These are phyloP conservation scores for Tardiomyces digboiensis DNA, from an alignment of 1,139 yeast species.

Conservation along the genomic window DNA sequence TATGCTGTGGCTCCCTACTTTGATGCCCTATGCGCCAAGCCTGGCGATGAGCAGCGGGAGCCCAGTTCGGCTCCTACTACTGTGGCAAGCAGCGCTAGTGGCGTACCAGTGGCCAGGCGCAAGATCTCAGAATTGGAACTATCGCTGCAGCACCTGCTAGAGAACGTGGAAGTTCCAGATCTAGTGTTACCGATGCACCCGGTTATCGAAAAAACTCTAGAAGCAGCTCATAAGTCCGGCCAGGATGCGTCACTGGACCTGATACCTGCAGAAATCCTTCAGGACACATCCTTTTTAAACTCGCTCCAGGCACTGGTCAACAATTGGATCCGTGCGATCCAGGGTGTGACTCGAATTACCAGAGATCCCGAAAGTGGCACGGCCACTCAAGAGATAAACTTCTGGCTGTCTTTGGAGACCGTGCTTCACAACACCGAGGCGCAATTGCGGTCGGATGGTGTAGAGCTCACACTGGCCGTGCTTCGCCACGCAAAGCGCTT, in stretches of 20 bases:
- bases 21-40: conserved; percentile 29
- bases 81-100: conserved; percentile 10
- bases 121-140: conserved; percentile 62
- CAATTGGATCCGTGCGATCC: conserved; percentile 62
- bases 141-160: conserved; percentile 61
- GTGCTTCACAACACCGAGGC: conserved; percentile 47
- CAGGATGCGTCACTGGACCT: conserved; percentile 18
- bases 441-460: conserved; percentile 49
- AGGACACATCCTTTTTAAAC: conserved; percentile 53
- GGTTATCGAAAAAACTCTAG: conserved; percentile 33
- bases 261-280: conserved; percentile 28
- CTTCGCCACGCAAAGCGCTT: conserved; percentile 67
- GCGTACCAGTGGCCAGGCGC: conserved; percentile 17
- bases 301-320: conserved; percentile 58
- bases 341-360: conserved; percentile 43
- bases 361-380: conserved; percentile 47
- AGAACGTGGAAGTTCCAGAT: conserved; percentile 61
- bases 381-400: conserved; percentile 61
- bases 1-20: conserved; percentile 46
- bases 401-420: conserved; percentile 69
- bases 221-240: conserved; percentile 17
- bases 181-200: conserved; percentile 47
- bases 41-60: conserved; percentile 8
- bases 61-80: conserved; percentile 1
- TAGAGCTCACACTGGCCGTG: conserved; percentile 50